Conservation (phyloP, 768 basidiomycete genomes). For the Phaeotremella skinneri region DNA sequence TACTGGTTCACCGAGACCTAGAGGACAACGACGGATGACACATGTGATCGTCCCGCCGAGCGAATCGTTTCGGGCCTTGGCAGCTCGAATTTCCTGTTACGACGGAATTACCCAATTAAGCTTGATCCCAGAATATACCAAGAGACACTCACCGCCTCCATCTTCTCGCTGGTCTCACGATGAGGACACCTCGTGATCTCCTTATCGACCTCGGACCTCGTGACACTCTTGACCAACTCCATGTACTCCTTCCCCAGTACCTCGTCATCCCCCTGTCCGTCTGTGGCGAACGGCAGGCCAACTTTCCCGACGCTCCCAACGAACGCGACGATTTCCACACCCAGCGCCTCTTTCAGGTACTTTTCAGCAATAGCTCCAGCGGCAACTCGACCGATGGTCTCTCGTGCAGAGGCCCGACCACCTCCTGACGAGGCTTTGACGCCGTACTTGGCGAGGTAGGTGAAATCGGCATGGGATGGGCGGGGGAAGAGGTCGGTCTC, state of each 20-base stretch:
- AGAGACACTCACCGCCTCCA: conserved; percentile 68
- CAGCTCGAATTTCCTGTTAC: conserved; percentile 80
- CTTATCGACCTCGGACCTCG: conserved; percentile 83
- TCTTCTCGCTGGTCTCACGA: conserved; percentile 76
- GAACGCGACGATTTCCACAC: conserved; percentile 94
- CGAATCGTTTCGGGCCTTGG: conserved; percentile 85
- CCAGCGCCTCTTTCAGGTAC: conserved; percentile 80
- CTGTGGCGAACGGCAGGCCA: conserved; percentile 63
- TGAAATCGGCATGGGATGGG: conserved; percentile 96
- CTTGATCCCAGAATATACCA: neutral
- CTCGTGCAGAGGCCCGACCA: conserved; percentile 88
- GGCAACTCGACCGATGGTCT: conserved; percentile 98
- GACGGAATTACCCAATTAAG: neutral
- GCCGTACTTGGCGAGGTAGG: conserved; percentile 95
- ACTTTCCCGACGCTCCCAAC: conserved; percentile 95
- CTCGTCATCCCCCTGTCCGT: conserved; percentile 66
- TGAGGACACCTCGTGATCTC: conserved; percentile 88
- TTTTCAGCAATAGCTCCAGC: conserved; percentile 97
- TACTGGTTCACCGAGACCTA: conserved; percentile 92
- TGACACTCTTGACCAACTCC: conserved; percentile 70
- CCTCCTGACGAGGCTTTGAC: conserved; percentile 96
- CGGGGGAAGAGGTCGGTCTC: conserved; percentile 97
- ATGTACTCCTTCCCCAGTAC: conserved; percentile 75
- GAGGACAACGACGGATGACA: conserved; percentile 83
- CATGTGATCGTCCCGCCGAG: conserved; percentile 98